A percentile compares a stretch with the other conserved stretches of the same genome.
Conservation (phyloP, 2,329 filamentous ascomycete genomes). For the Diaporthe nobilis region DNA sequence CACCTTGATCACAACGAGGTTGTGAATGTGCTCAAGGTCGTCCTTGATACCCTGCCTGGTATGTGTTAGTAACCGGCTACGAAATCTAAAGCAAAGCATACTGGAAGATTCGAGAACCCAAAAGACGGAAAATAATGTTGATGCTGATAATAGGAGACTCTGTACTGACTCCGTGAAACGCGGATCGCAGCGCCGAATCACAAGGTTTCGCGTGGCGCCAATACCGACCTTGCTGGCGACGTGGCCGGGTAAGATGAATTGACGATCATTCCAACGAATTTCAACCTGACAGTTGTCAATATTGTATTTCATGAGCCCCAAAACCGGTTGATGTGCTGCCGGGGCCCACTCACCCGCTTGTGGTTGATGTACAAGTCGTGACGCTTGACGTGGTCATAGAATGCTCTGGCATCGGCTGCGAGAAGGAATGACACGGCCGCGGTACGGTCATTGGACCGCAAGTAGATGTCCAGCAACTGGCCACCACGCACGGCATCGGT, state of each 20-base stretch:
- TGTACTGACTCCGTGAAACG: constrained; percentile 67
- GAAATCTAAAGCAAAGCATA: not conserved
- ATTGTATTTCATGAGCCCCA: not conserved
- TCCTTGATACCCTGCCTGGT: constrained; percentile 69
- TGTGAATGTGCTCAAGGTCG: constrained; percentile 87
- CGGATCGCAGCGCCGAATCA: constrained; percentile 72
- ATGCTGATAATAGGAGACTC: not conserved
- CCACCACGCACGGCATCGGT: constrained; percentile 77
- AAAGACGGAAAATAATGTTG: not conserved
- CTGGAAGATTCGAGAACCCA: not conserved
- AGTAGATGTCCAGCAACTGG: constrained; percentile 76
- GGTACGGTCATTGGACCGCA: constrained; percentile 70
- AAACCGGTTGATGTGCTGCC: constrained; percentile 21
- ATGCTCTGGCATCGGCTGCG: constrained; percentile 72
- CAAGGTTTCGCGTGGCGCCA: constrained; percentile 81
- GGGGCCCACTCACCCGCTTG: constrained; percentile 70
- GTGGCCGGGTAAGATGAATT: constrained; percentile 75
- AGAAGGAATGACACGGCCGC: constrained; percentile 80
- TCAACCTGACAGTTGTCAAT: constrained; percentile 66
- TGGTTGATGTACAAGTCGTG: constrained; percentile 78
- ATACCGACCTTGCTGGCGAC: constrained; percentile 73
- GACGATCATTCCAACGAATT: constrained; percentile 78
- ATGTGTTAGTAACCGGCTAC: not conserved
- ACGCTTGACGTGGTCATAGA: constrained; percentile 74
- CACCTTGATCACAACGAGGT: constrained; percentile 78